These are phyloP conservation scores for Candida railenensis DNA, from an alignment of 805 yeast genomes.

Conservation along the genomic window DNA sequence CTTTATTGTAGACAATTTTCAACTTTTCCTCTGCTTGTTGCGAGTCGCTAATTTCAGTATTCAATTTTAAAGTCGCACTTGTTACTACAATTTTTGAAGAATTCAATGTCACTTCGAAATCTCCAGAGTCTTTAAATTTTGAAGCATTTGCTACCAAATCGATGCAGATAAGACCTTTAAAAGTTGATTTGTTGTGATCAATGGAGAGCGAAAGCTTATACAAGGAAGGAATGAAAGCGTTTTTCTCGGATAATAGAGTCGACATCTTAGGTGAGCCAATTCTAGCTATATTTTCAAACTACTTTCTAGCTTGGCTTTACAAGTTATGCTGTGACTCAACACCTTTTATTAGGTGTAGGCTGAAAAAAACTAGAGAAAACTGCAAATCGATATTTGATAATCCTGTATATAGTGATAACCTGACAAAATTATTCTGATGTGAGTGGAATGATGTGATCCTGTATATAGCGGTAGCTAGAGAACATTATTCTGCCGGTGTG, in stretches of 20 bases:
- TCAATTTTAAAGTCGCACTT: conserved; percentile 16
- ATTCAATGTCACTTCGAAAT: conserved; percentile 32
- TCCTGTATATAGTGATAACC: background rate
- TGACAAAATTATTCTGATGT: too few species aligned
- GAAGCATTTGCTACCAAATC: conserved; percentile 26
- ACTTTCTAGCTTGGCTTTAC: too few species aligned
- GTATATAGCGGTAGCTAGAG: too few species aligned
- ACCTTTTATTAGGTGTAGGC: too few species aligned
- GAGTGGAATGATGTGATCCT: too few species aligned
- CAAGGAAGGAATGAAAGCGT: conserved; percentile 32
- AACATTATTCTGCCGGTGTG: too few species aligned
- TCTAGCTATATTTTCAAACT: background rate
- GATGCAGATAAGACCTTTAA: conserved; percentile 40
- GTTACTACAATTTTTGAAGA: conserved; percentile 42
- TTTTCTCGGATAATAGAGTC: conserved; percentile 17
- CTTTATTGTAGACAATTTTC: conserved; percentile 39
- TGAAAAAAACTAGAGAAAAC: background rate
- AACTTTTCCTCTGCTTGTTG: conserved; percentile 17
- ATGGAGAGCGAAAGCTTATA: conserved; percentile 40
- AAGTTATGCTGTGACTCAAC: too few species aligned
- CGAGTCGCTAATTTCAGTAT: background rate
- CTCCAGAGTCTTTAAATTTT: conserved; percentile 2
- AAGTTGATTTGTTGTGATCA: conserved; percentile 47
- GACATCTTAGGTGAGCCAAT: background rate
- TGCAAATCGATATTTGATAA: background rate